Percentiles rank a stretch among this genome's conserved stretches.
Conservation (phyloP, 2,329 filamentous ascomycete genomes). For the Colletotrichum agaves region DNA sequence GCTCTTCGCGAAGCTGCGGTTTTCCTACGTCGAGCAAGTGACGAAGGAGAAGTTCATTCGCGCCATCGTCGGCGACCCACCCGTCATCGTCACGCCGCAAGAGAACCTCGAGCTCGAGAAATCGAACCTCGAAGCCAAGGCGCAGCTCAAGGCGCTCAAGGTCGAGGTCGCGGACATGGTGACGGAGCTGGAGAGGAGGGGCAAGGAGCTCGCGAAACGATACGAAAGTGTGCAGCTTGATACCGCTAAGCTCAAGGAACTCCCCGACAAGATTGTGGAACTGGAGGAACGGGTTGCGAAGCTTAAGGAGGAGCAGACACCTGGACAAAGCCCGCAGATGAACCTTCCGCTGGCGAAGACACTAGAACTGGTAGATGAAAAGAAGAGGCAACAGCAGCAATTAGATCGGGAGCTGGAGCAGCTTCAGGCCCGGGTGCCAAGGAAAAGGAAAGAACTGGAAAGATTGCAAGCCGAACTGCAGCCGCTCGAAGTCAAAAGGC, state of each 20-base stretch:
- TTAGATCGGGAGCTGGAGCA: slow-evolving; percentile 73
- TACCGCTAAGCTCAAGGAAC: slow-evolving; percentile 58
- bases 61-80: slow-evolving; percentile 90
- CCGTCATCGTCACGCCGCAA: slow-evolving; percentile 81
- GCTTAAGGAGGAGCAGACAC: slow-evolving; percentile 55
- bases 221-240: slow-evolving; percentile 63
- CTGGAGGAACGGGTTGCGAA: slow-evolving; percentile 60
- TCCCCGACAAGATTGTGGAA: slow-evolving; percentile 61
- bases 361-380: slow-evolving; percentile 60
- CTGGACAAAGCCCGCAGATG: slow-evolving; percentile 55
- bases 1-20: slow-evolving; percentile 94
- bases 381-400: slow-evolving; percentile 62
- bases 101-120: slow-evolving; percentile 84
- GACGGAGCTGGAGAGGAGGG: slow-evolving; percentile 74
- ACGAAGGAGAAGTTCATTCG: slow-evolving; percentile 98
- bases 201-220: slow-evolving; percentile 65
- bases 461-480: slow-evolving; percentile 74
- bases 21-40: slow-evolving; percentile 97
- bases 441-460: slow-evolving; percentile 75
- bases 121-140: slow-evolving; percentile 76
- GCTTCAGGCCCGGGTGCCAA: slow-evolving; percentile 69
- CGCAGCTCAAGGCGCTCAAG: slow-evolving; percentile 82
- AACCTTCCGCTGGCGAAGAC: slow-evolving; percentile 69
- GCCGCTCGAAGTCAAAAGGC: slow-evolving; percentile 74
- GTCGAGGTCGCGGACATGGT: slow-evolving; percentile 80